Evolutionary conservation across 176 grass and related monocot species (phyloP).

Genomic region (Olyra latifolia): DNA sequence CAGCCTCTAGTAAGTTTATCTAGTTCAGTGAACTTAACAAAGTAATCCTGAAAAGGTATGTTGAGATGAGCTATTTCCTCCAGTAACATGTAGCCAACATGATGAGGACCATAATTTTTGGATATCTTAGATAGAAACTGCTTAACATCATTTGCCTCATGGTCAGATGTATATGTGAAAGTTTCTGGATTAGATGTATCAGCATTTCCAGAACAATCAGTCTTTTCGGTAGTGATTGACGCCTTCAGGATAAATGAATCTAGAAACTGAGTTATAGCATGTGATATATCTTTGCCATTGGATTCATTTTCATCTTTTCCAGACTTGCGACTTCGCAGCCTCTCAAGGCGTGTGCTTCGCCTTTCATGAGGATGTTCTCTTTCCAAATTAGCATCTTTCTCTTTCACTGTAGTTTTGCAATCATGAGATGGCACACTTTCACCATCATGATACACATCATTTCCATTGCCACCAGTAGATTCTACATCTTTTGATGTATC

Average conservation of each 20-base stretch:
- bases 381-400: constrained; percentile 67
- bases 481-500: constrained; percentile 50
- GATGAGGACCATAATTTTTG: constrained; percentile 57
- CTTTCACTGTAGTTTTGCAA: constrained; percentile 54
- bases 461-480: constrained; percentile 46
- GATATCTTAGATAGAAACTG: constrained; percentile 63
- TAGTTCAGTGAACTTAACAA: constrained; percentile 65
- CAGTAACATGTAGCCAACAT: constrained; percentile 75
- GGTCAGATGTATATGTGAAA: constrained; percentile 54
- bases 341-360: constrained; percentile 91
- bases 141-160: constrained; percentile 64
- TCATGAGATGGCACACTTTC: constrained; percentile 42
- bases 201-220: constrained; percentile 47
- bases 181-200: constrained; percentile 44
- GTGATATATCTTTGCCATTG: constrained; percentile 75
- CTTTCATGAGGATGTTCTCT: constrained; percentile 94
- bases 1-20: constrained; percentile 86
- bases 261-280: constrained; percentile 71
- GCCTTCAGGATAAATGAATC: constrained; percentile 74
- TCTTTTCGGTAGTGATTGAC: constrained; percentile 46
- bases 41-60: constrained; percentile 77
- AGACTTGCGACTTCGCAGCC: constrained; percentile 85
- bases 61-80: constrained; percentile 76
- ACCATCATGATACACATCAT: constrained; percentile 42
- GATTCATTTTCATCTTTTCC: constrained; percentile 89